Evolutionary conservation across 1,139 yeast genomes (phyloP).

Genomic region (Suhomyces terraborum): DNA sequence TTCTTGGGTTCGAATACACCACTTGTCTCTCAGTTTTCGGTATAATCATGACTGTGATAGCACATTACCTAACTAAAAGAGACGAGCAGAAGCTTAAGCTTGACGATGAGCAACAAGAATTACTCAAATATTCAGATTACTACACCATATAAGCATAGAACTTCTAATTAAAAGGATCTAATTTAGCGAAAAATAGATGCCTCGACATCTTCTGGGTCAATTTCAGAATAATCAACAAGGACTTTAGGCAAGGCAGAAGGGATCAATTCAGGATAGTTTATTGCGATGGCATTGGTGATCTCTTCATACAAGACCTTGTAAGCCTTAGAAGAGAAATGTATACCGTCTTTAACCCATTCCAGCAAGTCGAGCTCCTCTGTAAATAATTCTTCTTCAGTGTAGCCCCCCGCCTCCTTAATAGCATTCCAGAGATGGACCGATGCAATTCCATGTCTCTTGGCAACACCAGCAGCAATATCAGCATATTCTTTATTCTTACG

Average conservation of each 20-base stretch:
- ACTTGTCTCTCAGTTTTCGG: conserved; percentile 48
- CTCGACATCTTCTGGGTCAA: conserved; percentile 11
- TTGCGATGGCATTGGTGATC: conserved; percentile 39
- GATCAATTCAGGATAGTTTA: conserved; percentile 48
- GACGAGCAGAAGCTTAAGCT: conserved; percentile 8
- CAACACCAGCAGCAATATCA: conserved; percentile 49
- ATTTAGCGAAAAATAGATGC: conserved; percentile 5
- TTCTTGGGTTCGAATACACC: conserved; percentile 52
- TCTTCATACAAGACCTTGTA: conserved; percentile 54
- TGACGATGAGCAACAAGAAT: not conserved
- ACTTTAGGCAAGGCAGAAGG: conserved; percentile 38
- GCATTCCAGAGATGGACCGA: conserved; percentile 55
- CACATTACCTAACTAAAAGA: conserved; percentile 14
- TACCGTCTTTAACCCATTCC: conserved; percentile 52
- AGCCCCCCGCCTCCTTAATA: conserved; percentile 33
- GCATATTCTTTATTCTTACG: conserved; percentile 48
- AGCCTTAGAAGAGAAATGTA: conserved; percentile 66
- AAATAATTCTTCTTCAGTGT: conserved; percentile 20
- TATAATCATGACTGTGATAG: conserved; percentile 31
- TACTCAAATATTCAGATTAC: not conserved
- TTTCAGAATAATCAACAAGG: conserved; percentile 30
- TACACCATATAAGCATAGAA: not conserved
- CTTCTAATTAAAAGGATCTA: not conserved
- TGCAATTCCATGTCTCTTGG: conserved; percentile 47
- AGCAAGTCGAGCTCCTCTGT: conserved; percentile 19